phyloP scores from a whole-genome alignment of 345 rosid genomes.

The Populus euphratica region DNA sequence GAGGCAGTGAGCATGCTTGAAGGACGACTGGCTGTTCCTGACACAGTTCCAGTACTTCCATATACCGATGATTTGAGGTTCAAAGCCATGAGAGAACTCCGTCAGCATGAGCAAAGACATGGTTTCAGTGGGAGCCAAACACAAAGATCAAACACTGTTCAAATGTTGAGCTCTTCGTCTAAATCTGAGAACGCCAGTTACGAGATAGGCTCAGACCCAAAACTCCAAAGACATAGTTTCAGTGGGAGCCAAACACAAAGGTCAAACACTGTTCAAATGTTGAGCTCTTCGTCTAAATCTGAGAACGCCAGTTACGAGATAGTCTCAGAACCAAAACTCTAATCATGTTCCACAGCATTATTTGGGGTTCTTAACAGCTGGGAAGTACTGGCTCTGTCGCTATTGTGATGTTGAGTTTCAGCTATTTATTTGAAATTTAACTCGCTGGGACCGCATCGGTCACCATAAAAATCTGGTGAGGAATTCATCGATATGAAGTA shows the following conservation, averaged over 20 bases:
- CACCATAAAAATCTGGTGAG: neutral
- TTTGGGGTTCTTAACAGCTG: neutral
- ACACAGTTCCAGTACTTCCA: conserved; percentile 2
- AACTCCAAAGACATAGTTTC: conserved; percentile 16
- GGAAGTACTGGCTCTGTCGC: neutral
- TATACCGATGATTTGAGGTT: conserved; percentile 25
- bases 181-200: neutral
- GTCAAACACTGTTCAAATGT: conserved; percentile 23
- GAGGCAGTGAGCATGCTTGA: conserved; percentile 30
- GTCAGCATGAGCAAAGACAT: conserved; percentile 23
- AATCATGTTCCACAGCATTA: neutral
- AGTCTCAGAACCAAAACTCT: neutral
- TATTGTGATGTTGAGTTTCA: neutral
- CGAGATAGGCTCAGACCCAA: neutral
- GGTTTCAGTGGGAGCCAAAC: conserved; percentile 29
- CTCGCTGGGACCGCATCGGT: neutral
- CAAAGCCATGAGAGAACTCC: conserved; percentile 41
- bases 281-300: conserved; percentile 14
- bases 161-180: conserved; percentile 22
- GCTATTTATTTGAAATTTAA: neutral
- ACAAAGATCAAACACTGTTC: conserved; percentile 26
- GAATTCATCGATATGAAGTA: neutral
- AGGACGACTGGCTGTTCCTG: conserved; percentile 13
- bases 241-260: conserved; percentile 35
- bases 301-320: neutral